These are phyloP conservation scores for Cinchona pubescens DNA, from an alignment of 257 asterid genomes.

Conservation along the genomic window DNA sequence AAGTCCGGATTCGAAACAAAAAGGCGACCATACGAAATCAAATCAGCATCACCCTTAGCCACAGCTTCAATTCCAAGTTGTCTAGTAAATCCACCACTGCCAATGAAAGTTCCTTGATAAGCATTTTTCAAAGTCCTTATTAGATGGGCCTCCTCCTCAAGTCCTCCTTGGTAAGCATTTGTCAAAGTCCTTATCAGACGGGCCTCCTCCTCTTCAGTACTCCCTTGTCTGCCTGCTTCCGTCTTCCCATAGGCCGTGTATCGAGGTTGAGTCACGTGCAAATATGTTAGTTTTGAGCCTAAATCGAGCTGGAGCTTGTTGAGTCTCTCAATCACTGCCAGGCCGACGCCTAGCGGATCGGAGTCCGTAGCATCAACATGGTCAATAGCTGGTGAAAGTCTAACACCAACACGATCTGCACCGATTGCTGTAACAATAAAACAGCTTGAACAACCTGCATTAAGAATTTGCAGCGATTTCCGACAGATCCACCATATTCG, in stretches of 20 bases:
- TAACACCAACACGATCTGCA: conserved; percentile 63
- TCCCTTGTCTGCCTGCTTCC: conserved; percentile 65
- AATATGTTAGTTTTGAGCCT: conserved; percentile 54
- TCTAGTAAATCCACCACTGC: conserved; percentile 56
- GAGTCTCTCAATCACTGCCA: conserved; percentile 63
- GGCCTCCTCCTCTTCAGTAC: conserved; percentile 72
- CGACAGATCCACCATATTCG: conserved; percentile 75
- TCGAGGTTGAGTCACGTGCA: conserved; percentile 90
- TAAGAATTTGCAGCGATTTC: conserved; percentile 72
- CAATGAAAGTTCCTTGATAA: conserved; percentile 55
- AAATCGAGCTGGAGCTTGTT: conserved; percentile 51
- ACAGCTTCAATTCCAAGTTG: conserved; percentile 45
- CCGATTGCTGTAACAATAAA: conserved; percentile 70
- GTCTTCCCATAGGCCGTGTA: conserved; percentile 76
- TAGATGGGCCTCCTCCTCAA: conserved; percentile 57
- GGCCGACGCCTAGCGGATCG: conserved; percentile 67
- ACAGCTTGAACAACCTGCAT: conserved; percentile 59
- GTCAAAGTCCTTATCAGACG: conserved; percentile 52
- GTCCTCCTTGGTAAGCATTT: conserved; percentile 48
- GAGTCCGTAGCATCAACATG: conserved; percentile 91
- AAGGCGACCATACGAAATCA: conserved; percentile 59
- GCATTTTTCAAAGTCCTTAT: conserved; percentile 59
- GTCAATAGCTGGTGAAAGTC: conserved; percentile 93
- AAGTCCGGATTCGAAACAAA: conserved; percentile 79
- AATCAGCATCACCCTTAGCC: conserved; percentile 40